Conservation (phyloP, 306 rosid genomes). For the Fagus sylvatica region DNA sequence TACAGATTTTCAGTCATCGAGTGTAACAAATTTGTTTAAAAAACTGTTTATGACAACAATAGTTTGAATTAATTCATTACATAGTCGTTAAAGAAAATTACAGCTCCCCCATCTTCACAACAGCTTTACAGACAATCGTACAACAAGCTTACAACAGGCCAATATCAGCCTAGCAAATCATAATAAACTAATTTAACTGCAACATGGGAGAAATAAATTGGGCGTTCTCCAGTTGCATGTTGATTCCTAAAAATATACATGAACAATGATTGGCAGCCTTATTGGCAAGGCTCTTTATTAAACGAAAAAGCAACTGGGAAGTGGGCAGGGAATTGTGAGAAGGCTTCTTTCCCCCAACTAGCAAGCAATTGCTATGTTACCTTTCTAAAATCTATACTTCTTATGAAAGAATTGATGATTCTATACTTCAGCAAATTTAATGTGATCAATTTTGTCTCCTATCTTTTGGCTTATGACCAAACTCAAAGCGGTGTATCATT, state of each 20-base stretch:
- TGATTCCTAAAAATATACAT: not conserved
- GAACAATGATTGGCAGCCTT: not conserved
- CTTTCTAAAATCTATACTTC: not conserved
- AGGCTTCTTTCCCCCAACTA: not conserved
- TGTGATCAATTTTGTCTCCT: not conserved
- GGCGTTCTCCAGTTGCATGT: not conserved
- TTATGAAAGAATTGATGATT: not conserved
- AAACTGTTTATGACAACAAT: not conserved
- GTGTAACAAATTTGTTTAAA: not conserved
- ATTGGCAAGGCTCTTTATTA: not conserved
- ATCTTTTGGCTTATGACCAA: not conserved
- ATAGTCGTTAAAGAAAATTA: not conserved
- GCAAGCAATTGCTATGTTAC: not conserved
- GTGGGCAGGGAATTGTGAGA: not conserved
- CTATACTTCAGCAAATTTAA: not conserved
- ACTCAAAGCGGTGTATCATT: conserved; percentile 33
- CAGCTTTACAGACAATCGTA: not conserved
- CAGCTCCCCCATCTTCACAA: not conserved
- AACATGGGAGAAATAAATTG: not conserved
- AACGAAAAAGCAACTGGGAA: conserved; percentile 1
- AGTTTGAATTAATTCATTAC: not conserved
- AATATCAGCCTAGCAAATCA: not conserved
- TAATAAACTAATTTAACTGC: not conserved
- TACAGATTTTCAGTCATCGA: not conserved
- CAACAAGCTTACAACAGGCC: not conserved